phyloP scores from a whole-genome alignment of 139 green algal genomes.

The Coccomyxa sp. region DNA sequence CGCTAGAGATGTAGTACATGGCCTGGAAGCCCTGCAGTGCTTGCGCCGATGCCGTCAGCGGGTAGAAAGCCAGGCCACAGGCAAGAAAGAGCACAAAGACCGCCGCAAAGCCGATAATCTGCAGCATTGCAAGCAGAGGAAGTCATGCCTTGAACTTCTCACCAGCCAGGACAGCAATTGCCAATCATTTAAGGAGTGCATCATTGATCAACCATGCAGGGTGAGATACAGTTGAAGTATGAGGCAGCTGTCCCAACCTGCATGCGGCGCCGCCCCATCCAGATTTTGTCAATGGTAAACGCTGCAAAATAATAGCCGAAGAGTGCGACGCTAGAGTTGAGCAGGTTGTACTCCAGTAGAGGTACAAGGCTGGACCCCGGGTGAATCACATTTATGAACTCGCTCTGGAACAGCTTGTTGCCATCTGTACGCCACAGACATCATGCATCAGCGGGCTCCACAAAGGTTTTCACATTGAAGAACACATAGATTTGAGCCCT shows the following conservation, averaged over 20 bases:
- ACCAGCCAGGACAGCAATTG: not conserved
- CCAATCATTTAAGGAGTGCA: not conserved
- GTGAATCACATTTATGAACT: conserved; percentile 18
- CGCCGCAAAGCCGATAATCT: conserved; percentile 51
- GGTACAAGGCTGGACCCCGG: conserved; percentile 29
- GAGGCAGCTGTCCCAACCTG: conserved; percentile 4
- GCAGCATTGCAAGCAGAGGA: conserved; percentile 14
- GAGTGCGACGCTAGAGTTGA: conserved; percentile 69
- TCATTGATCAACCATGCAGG: not conserved
- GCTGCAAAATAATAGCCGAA: conserved; percentile 66
- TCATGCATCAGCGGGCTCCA: not conserved
- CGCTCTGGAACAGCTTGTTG: conserved; percentile 62
- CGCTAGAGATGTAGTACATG: conserved; percentile 73
- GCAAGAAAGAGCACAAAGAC: conserved; percentile 61
- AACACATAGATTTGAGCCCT: too few relatives aligned
- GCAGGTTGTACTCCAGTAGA: conserved; percentile 56
- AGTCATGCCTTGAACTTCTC: not conserved
- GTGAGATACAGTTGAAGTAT: too few relatives aligned
- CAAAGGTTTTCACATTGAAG: not conserved
- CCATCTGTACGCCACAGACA: conserved; percentile 22
- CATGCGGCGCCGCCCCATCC: conserved; percentile 41
- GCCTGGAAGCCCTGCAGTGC: conserved; percentile 43
- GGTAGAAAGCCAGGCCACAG: conserved; percentile 40
- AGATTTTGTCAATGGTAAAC: conserved; percentile 55
- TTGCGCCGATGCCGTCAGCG: conserved; percentile 15